These are phyloP conservation scores for Lenwebbia sp. DNA, from an alignment of 345 rosid genomes.

Conservation along the genomic window DNA sequence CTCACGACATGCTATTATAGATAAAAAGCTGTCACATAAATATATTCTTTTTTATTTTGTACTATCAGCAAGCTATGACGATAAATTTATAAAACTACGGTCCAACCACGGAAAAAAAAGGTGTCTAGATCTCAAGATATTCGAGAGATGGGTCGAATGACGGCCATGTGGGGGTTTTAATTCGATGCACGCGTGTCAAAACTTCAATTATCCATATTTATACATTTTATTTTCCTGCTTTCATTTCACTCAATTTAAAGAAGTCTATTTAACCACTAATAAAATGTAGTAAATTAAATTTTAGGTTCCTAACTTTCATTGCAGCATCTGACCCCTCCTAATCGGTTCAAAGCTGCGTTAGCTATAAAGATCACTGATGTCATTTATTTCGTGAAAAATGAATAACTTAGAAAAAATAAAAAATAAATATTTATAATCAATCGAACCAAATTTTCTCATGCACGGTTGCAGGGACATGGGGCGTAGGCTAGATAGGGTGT, in stretches of 20 bases:
- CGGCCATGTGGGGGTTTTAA: not conserved
- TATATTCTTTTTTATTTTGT: not conserved
- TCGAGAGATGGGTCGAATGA: not conserved
- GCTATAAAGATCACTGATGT: accelerated
- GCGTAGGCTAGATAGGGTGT: not conserved
- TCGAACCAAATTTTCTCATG: too few species aligned
- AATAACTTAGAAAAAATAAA: not conserved
- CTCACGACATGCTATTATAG: too few species aligned
- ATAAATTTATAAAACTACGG: not conserved
- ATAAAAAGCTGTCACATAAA: too few species aligned
- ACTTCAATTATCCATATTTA: not conserved
- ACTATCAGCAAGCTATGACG: not conserved
- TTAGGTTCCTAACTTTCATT: not conserved
- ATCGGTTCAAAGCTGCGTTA: not conserved
- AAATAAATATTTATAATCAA: not conserved
- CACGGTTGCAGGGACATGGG: not conserved
- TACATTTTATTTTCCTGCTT: not conserved
- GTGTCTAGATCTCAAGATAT: not conserved
- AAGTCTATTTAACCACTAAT: not conserved
- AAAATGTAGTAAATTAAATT: not conserved
- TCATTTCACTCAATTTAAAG: not conserved
- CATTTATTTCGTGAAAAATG: not conserved
- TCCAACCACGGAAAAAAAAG: not conserved
- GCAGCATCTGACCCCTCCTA: not conserved
- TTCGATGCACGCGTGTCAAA: not conserved